Conservation (phyloP, 768 basidiomycete genomes). For the Psilocybe sp. region DNA sequence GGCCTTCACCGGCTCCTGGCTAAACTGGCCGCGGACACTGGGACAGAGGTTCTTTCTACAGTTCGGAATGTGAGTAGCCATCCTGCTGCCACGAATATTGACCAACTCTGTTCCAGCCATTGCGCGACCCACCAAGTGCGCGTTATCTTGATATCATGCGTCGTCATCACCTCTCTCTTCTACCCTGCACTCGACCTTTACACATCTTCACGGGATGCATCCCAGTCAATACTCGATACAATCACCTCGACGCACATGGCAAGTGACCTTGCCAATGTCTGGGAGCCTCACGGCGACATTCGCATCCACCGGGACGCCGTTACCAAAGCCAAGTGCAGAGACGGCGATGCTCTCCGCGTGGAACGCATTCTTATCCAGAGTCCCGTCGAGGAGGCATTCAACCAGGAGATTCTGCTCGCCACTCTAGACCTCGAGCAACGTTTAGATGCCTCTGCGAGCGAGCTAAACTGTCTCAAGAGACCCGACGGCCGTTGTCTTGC, state of each 20-base stretch:
- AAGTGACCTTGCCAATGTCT: slow-evolving; percentile 67
- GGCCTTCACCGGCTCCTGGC: slow-evolving; percentile 18
- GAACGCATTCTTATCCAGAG: slow-evolving; percentile 76
- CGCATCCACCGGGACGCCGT: slow-evolving; percentile 69
- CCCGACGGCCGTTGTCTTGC: slow-evolving; percentile 60
- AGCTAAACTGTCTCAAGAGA: slow-evolving; percentile 52
- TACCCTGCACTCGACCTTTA: slow-evolving; percentile 89
- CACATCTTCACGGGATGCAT: slow-evolving; percentile 68
- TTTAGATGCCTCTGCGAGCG: slow-evolving; percentile 39
- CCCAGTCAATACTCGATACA: slow-evolving; percentile 61
- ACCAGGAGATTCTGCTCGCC: slow-evolving; percentile 57
- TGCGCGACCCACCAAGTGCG: slow-evolving; percentile 90
- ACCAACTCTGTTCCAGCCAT: slow-evolving; percentile 46
- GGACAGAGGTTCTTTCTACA: slow-evolving; percentile 59
- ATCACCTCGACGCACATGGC: slow-evolving; percentile 55
- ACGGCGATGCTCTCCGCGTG: slow-evolving; percentile 67
- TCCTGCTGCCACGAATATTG: slow-evolving; percentile 6
- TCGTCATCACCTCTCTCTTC: slow-evolving; percentile 86
- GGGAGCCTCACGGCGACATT: slow-evolving; percentile 64
- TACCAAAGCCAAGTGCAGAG: slow-evolving; percentile 67
- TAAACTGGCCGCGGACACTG: slow-evolving; percentile 39
- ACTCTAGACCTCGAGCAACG: slow-evolving; percentile 66
- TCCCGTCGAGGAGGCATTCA: slow-evolving; percentile 45
- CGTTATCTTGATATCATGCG: slow-evolving; percentile 81
- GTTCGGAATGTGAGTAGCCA: slow-evolving; percentile 71